A percentile compares a stretch with the other conserved stretches of the same genome.
Evolutionary conservation across 345 rosid species (phyloP).

Genomic region (Eucalyptus globulus): DNA sequence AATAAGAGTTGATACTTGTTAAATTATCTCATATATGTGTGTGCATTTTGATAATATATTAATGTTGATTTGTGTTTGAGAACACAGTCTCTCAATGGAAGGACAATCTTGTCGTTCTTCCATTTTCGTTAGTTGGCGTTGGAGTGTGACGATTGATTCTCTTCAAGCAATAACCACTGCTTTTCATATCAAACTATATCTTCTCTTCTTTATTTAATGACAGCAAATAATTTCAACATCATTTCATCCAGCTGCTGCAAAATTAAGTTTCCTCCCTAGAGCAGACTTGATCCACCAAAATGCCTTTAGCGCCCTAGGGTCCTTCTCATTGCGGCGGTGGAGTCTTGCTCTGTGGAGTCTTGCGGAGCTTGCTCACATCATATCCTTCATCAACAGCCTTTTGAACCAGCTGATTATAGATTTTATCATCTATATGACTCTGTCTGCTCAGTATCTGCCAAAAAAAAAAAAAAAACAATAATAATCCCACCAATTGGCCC

Average conservation of each 20-base stretch:
- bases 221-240: background rate
- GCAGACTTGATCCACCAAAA: conserved; percentile 72
- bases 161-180: too few relatives aligned
- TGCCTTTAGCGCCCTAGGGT: conserved; percentile 27
- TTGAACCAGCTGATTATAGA: conserved; percentile 39
- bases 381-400: conserved; percentile 52
- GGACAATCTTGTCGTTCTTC: too few relatives aligned
- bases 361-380: conserved; percentile 64
- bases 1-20: too few relatives aligned
- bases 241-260: background rate
- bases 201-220: background rate
- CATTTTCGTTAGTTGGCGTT: too few relatives aligned
- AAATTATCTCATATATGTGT: too few relatives aligned
- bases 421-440: conserved; percentile 40
- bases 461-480: too few relatives aligned
- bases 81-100: too few relatives aligned
- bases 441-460: conserved; percentile 53
- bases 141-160: too few relatives aligned
- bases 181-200: too few relatives aligned
- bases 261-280: conserved; percentile 13
- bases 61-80: too few relatives aligned
- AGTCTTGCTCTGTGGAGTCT: conserved; percentile 49
- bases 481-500: too few relatives aligned
- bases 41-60: too few relatives aligned
- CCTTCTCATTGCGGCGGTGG: conserved; percentile 40